phyloP scores from a whole-genome alignment of 108 stramenopile species.

The Bacterosira constricta region DNA sequence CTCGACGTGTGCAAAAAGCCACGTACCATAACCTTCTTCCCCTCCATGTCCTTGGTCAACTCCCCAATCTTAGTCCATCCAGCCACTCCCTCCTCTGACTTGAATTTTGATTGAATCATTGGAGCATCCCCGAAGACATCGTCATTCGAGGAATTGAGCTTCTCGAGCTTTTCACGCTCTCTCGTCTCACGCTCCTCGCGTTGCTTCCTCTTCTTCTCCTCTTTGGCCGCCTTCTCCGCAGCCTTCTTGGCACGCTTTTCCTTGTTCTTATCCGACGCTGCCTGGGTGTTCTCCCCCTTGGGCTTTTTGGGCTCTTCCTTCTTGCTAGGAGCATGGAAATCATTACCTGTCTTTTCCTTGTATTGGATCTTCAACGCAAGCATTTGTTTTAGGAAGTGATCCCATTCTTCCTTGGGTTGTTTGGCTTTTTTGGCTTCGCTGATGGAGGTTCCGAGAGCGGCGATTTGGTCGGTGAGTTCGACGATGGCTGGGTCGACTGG shows the following conservation, averaged over 20 bases:
- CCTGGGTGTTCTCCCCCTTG: constrained; percentile 46
- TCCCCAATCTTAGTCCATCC: constrained; percentile 83
- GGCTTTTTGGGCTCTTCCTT: constrained; percentile 23
- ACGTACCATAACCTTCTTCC: constrained; percentile 83
- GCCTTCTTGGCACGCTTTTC: constrained; percentile 82
- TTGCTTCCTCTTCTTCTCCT: constrained; percentile 86
- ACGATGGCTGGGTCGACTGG: constrained; percentile 16
- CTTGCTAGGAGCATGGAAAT: constrained; percentile 51
- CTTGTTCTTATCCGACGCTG: constrained; percentile 81
- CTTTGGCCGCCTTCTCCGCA: constrained; percentile 82
- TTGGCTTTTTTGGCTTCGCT: constrained; percentile 70
- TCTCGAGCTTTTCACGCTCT: constrained; percentile 84
- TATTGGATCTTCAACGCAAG: constrained; percentile 71
- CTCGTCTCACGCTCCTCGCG: constrained; percentile 80
- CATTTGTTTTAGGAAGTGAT: constrained; percentile 74
- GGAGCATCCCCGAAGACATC: constrained; percentile 91
- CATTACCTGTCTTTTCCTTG: constrained; percentile 71
- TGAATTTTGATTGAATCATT: constrained; percentile 71
- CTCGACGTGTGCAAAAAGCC: constrained; percentile 86
- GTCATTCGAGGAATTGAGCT: constrained; percentile 68
- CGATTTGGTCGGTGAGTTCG: constrained; percentile 59
- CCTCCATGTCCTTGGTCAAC: constrained; percentile 75
- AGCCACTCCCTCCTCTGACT: constrained; percentile 49
- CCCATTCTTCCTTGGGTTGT: constrained; percentile 84
- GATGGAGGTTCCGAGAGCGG: constrained; percentile 73